Conservation (phyloP, 2,329 filamentous ascomycete genomes). For the Exutisphaerella laricina region DNA sequence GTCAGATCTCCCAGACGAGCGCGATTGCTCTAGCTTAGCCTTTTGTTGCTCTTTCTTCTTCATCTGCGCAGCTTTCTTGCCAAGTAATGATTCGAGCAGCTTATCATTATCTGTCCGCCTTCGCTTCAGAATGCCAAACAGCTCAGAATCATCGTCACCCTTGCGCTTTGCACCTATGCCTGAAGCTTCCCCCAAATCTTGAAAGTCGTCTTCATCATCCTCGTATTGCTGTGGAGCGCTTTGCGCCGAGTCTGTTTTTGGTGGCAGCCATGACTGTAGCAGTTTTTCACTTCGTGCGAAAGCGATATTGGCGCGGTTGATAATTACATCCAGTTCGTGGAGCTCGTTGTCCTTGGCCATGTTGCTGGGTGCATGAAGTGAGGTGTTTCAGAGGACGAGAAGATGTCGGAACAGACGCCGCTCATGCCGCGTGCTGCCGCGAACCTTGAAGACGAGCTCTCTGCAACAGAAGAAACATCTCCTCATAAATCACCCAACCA, state of each 20-base stretch:
- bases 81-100: conserved; percentile 38
- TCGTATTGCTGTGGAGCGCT: conserved; percentile 15
- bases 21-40: conserved; percentile 9
- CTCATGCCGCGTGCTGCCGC: too few species aligned
- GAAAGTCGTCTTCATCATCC: conserved; percentile 52
- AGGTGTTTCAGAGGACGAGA: conserved; percentile 8
- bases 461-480: conserved; percentile 7
- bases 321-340: conserved; percentile 44
- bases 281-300: conserved; percentile 50
- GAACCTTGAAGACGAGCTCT: not conserved
- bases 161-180: conserved; percentile 14
- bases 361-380: too few species aligned
- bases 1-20: conserved; percentile 1
- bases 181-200: conserved; percentile 18
- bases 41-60: conserved; percentile 25
- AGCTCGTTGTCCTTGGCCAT: not conserved
- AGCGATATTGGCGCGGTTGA: conserved; percentile 49
- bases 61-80: conserved; percentile 37
- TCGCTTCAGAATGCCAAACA: conserved; percentile 34
- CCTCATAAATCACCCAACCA: conserved; percentile 4
- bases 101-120: conserved; percentile 39
- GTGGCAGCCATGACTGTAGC: conserved; percentile 52
- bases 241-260: conserved; percentile 31
- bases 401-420: too few species aligned
- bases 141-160: conserved; percentile 10